Conservation (phyloP, 1,284 basidiomycete species). For the Ceratobasidium papillatum region DNA sequence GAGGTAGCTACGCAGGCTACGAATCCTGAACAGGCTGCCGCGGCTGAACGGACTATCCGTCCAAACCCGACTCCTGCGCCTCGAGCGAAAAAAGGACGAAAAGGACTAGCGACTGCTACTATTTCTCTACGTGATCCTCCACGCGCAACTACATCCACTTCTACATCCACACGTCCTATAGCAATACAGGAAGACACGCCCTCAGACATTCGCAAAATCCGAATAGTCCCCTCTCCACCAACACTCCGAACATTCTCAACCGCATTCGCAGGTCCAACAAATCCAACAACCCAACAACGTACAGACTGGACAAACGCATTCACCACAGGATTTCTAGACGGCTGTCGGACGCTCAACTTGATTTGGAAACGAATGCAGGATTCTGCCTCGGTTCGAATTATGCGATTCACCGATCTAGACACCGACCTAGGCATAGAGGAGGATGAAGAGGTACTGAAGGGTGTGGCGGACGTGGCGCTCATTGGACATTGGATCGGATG, state of each 20-base stretch:
- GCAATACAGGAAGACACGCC: neutral
- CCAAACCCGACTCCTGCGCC: slow-evolving; percentile 40
- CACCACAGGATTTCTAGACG: neutral
- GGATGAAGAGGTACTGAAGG: neutral
- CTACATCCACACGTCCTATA: neutral
- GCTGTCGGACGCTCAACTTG: slow-evolving; percentile 14
- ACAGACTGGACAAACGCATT: slow-evolving; percentile 24
- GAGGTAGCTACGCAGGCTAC: slow-evolving; percentile 39
- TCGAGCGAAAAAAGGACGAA: slow-evolving; percentile 56
- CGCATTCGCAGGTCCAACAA: slow-evolving; percentile 22
- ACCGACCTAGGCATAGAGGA: neutral
- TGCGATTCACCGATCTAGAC: slow-evolving; percentile 26
- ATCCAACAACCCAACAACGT: slow-evolving; percentile 23
- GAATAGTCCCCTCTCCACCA: slow-evolving; percentile 21
- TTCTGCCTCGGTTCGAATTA: slow-evolving; percentile 6
- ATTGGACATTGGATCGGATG: slow-evolving; percentile 36
- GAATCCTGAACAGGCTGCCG: slow-evolving; percentile 6
- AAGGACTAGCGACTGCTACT: slow-evolving; percentile 64
- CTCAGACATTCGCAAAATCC: neutral
- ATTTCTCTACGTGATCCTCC: slow-evolving; percentile 59
- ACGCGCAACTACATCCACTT: neutral
- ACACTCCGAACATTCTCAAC: slow-evolving; percentile 24
- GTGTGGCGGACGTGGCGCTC: slow-evolving; percentile 25
- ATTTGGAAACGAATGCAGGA: slow-evolving; percentile 36
- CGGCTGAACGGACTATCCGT: neutral